A percentile compares a stretch with the other conserved stretches of the same genome.
phyloP scores from a whole-genome alignment of 805 yeast species.

The Teunomyces lycoperdinae region DNA sequence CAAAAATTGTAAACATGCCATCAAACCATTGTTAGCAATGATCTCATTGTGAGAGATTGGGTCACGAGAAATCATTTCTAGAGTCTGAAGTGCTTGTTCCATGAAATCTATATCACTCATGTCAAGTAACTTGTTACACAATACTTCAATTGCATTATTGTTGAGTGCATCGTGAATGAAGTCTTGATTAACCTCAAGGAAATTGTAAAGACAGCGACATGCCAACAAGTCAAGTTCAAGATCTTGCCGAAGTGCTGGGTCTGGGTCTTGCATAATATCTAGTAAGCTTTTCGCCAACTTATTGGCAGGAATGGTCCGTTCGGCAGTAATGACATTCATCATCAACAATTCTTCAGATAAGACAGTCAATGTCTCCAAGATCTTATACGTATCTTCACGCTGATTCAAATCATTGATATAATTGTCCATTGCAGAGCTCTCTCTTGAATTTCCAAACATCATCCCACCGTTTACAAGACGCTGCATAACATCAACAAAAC shows the following conservation, averaged over 20 bases:
- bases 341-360: slow-evolving; percentile 61
- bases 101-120: slow-evolving; percentile 86
- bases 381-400: slow-evolving; percentile 56
- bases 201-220: slow-evolving; percentile 78
- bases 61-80: slow-evolving; percentile 62
- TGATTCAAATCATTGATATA: slow-evolving; percentile 38
- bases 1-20: slow-evolving; percentile 64
- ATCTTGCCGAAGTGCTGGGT: slow-evolving; percentile 47
- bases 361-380: slow-evolving; percentile 64
- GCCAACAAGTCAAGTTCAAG: slow-evolving; percentile 81
- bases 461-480: slow-evolving; percentile 29
- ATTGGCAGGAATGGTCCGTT: slow-evolving; percentile 60
- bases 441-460: slow-evolving; percentile 18
- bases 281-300: slow-evolving; percentile 55
- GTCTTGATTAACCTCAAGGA: slow-evolving; percentile 71
- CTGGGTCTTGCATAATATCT: slow-evolving; percentile 54
- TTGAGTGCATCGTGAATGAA: slow-evolving; percentile 60
- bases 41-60: slow-evolving; percentile 49
- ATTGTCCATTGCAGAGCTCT: slow-evolving; percentile 28
- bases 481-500: slow-evolving; percentile 33
- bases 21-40: slow-evolving; percentile 58
- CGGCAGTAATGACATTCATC: slow-evolving; percentile 65
- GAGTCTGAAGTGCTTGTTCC: slow-evolving; percentile 80
- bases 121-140: slow-evolving; percentile 65
- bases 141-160: slow-evolving; percentile 61